These are phyloP conservation scores for Hypoxylon subgilvum DNA, from an alignment of 495 filamentous ascomycete genomes.

Conservation along the genomic window DNA sequence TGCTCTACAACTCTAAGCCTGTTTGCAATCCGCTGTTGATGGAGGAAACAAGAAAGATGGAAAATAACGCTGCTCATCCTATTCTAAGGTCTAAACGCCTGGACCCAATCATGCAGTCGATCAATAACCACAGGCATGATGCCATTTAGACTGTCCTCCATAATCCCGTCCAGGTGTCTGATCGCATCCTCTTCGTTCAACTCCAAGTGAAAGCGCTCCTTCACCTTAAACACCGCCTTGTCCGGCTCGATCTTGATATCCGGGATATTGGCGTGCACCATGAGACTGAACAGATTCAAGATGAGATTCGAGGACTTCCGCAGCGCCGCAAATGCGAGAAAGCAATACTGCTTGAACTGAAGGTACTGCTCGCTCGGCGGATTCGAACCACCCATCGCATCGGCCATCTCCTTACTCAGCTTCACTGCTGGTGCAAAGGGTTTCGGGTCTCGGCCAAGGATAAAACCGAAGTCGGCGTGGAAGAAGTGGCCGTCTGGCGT, in stretches of 20 bases:
- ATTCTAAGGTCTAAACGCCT: slow-evolving; percentile 79
- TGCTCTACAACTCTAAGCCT: background rate
- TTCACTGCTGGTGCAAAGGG: slow-evolving; percentile 98
- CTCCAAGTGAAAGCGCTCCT: slow-evolving; percentile 91
- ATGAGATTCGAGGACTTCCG: slow-evolving; percentile 89
- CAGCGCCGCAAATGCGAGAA: slow-evolving; percentile 90
- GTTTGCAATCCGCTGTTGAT: background rate
- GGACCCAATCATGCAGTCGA: slow-evolving; percentile 89
- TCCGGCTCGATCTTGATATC: slow-evolving; percentile 92
- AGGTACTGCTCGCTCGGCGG: slow-evolving; percentile 72
- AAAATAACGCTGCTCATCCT: no score
- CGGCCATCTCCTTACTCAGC: slow-evolving; percentile 96
- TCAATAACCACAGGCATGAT: slow-evolving; percentile 94
- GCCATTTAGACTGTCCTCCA: slow-evolving; percentile 85
- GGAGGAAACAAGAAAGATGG: no score
- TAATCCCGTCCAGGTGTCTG: slow-evolving; percentile 80
- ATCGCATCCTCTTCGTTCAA: slow-evolving; percentile 94
- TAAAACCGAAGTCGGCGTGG: slow-evolving; percentile 97
- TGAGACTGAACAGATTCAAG: slow-evolving; percentile 93
- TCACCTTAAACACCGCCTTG: slow-evolving; percentile 91
- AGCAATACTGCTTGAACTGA: slow-evolving; percentile 92
- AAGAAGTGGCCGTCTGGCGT: slow-evolving; percentile 94
- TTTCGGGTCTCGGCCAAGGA: slow-evolving; percentile 95
- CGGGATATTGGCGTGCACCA: slow-evolving; percentile 96
- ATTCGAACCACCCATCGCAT: slow-evolving; percentile 89